Percentiles rank a stretch among this genome's conserved stretches.
Conservation (phyloP, 2,329 filamentous ascomycete species). For the Herpomyces periplanetae region DNA sequence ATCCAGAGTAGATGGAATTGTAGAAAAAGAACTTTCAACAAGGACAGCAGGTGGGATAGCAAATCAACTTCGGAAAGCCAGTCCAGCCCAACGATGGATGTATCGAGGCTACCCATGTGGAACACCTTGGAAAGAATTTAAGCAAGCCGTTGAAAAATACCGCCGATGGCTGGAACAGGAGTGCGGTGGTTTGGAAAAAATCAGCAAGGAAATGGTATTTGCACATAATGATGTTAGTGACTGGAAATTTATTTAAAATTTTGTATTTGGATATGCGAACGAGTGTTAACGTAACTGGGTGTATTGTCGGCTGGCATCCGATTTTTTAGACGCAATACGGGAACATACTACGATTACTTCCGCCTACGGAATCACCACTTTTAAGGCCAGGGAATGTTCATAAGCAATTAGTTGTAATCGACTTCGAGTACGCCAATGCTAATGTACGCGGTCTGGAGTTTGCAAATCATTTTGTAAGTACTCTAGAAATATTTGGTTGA, state of each 20-base stretch:
- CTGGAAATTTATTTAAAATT: too few species aligned
- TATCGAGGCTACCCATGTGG: slow-evolving; percentile 38
- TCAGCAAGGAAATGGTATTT: slow-evolving; percentile 46
- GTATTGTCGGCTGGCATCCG: not conserved
- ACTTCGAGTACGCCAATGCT: slow-evolving; percentile 83
- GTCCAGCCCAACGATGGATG: slow-evolving; percentile 18
- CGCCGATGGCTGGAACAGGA: slow-evolving; percentile 26
- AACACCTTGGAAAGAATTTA: slow-evolving; percentile 41
- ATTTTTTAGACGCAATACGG: slow-evolving; percentile 54
- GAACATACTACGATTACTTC: slow-evolving; percentile 51
- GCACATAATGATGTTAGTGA: slow-evolving; percentile 68
- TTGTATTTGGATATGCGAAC: too few species aligned
- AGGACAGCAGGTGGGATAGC: slow-evolving; percentile 14
- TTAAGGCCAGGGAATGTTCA: slow-evolving; percentile 65
- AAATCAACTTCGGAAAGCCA: slow-evolving; percentile 9
- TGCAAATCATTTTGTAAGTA: slow-evolving; percentile 57
- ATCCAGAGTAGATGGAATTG: slow-evolving; percentile 15
- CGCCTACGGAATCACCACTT: slow-evolving; percentile 32
- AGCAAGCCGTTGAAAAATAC: slow-evolving; percentile 32
- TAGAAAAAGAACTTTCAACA: slow-evolving; percentile 14
- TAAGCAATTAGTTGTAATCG: slow-evolving; percentile 82
- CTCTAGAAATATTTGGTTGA: not conserved
- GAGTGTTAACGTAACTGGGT: too few species aligned
- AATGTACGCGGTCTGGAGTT: slow-evolving; percentile 64
- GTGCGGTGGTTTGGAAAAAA: slow-evolving; percentile 22